Conservation (phyloP, 192 early-diverging fungal genomes). For the Chytriomyces confervae region DNA sequence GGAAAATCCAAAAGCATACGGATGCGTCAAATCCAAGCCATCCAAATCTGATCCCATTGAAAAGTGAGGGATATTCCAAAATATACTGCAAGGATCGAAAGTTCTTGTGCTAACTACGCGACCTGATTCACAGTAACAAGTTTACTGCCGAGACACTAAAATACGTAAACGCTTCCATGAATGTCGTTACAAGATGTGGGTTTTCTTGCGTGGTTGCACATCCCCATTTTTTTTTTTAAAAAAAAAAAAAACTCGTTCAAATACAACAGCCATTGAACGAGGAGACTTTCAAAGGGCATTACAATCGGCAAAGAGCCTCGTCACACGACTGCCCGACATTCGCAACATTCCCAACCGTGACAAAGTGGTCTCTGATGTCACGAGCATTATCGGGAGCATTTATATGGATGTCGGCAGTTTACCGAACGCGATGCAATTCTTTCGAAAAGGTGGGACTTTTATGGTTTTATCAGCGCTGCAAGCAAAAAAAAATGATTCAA, state of each 20-base stretch:
- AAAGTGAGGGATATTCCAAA: background rate
- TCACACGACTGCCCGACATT: conserved; percentile 28
- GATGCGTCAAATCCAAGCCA: background rate
- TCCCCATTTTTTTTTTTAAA: background rate
- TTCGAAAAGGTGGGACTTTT: conserved; percentile 33
- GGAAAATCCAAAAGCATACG: conserved; percentile 19
- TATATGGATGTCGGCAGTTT: conserved; percentile 34
- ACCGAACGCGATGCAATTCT: conserved; percentile 34
- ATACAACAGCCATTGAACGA: conserved; percentile 25
- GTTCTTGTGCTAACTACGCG: background rate
- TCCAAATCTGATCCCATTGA: background rate
- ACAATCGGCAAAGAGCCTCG: conserved; percentile 16
- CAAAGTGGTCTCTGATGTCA: conserved; percentile 27
- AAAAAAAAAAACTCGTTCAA: background rate
- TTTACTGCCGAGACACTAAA: conserved; percentile 33
- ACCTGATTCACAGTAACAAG: conserved; percentile 1
- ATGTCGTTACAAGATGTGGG: conserved; percentile 36
- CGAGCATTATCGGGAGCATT: conserved; percentile 38
- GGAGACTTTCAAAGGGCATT: conserved; percentile 26
- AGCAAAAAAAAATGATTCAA: background rate
- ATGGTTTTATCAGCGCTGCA: background rate
- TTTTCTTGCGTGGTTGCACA: background rate
- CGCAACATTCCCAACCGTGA: conserved; percentile 28
- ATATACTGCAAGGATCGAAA: background rate
- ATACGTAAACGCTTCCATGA: conserved; percentile 39